Evolutionary conservation across 768 basidiomycete species (phyloP).

Genomic region (Exidia glandulosa): DNA sequence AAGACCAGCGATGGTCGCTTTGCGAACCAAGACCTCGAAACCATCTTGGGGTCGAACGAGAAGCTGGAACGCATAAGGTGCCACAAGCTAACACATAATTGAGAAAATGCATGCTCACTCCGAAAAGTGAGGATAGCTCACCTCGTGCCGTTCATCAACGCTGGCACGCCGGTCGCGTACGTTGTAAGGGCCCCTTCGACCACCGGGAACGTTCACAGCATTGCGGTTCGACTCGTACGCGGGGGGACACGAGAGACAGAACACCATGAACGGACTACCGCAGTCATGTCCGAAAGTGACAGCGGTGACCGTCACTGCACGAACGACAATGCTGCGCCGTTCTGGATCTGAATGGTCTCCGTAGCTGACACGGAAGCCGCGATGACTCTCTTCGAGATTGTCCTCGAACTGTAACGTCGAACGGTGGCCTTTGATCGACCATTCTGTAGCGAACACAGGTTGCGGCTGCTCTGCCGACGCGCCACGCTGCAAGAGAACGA

Average conservation of each 20-base stretch:
- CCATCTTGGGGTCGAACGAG: constrained; percentile 56
- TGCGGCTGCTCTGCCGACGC: not conserved
- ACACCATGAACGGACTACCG: constrained; percentile 44
- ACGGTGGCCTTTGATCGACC: not conserved
- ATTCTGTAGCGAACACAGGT: not conserved
- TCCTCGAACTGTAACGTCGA: not conserved
- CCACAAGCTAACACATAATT: not conserved
- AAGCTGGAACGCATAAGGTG: constrained; percentile 29
- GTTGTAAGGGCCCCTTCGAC: too few relatives aligned
- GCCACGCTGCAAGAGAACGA: not conserved
- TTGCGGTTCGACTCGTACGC: not conserved
- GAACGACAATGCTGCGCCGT: constrained; percentile 35
- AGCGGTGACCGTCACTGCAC: constrained; percentile 45
- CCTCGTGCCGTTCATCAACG: constrained; percentile 43
- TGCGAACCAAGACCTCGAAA: too few relatives aligned
- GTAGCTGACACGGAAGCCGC: not conserved
- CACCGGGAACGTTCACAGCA: not conserved
- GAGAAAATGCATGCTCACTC: constrained; percentile 58
- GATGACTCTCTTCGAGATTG: not conserved
- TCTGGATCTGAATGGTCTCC: not conserved
- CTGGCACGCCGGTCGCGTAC: constrained; percentile 48
- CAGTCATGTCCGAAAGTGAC: constrained; percentile 51
- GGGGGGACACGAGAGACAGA: not conserved
- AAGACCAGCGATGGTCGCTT: too few relatives aligned
- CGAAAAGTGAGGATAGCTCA: constrained; percentile 45